Percentiles rank a stretch among this genome's conserved stretches.
Conservation (phyloP, 176 grass and related monocot species). For the Oryza coarctata region DNA sequence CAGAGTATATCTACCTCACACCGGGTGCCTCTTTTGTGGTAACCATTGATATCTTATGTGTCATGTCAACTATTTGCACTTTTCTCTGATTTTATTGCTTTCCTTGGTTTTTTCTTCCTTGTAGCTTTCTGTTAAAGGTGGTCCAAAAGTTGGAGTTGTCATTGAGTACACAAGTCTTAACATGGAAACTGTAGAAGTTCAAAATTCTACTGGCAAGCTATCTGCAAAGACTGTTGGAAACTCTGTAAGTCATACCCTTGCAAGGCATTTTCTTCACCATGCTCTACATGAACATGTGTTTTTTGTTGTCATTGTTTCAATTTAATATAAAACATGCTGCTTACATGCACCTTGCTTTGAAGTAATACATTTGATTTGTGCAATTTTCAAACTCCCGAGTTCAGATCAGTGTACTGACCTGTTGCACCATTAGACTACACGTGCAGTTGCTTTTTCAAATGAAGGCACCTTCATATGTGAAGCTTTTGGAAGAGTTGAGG, state of each 20-base stretch:
- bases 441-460: constrained; percentile 65
- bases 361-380: neutral
- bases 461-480: constrained; percentile 80
- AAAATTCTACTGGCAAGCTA: constrained; percentile 70
- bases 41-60: constrained; percentile 40
- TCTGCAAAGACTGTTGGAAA: constrained; percentile 77
- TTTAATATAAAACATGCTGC: neutral
- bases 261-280: neutral
- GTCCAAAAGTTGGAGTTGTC: constrained; percentile 78
- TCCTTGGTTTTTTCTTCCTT: constrained; percentile 16
- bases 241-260: constrained; percentile 64
- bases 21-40: constrained; percentile 94
- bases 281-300: neutral
- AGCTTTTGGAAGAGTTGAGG: constrained; percentile 84
- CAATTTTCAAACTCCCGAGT: neutral
- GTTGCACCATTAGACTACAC: constrained; percentile 68
- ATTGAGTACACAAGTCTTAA: constrained; percentile 72
- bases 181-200: constrained; percentile 50
- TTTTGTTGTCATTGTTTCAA: neutral
- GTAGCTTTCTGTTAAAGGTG: constrained; percentile 84
- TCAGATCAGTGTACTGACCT: constrained; percentile 27
- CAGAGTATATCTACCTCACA: constrained; percentile 86
- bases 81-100: neutral
- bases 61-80: constrained; percentile 10
- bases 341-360: constrained; percentile 24